Evolutionary conservation across 129 eudicot species (phyloP).

Genomic region (Silybum marianum): DNA sequence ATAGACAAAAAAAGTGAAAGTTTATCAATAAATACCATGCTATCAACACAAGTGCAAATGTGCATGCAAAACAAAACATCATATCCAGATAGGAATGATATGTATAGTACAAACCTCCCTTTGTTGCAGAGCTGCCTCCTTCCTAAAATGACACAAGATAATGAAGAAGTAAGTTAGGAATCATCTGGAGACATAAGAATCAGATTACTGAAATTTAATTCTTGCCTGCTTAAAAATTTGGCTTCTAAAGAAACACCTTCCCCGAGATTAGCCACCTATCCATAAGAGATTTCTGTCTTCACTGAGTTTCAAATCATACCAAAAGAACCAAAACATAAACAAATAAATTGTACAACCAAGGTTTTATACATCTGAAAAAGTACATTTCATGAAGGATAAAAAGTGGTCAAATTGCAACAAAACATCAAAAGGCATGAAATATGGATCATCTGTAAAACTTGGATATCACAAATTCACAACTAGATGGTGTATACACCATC

Average conservation of each 20-base stretch:
- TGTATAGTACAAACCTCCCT: constrained; percentile 61
- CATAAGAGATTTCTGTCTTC: constrained; percentile 16
- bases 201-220: constrained; percentile 12
- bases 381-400: not conserved
- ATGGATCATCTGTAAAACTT: not conserved
- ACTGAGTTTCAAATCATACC: constrained; percentile 16
- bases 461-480: not conserved
- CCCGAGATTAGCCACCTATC: constrained; percentile 79
- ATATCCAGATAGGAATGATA: not conserved
- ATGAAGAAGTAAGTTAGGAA: constrained; percentile 10
- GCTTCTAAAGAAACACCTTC: constrained; percentile 94
- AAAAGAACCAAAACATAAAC: not conserved
- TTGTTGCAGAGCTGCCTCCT: constrained; percentile 84
- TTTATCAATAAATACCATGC: not conserved
- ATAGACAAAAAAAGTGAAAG: not conserved
- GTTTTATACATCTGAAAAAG: not conserved
- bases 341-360: constrained; percentile 3
- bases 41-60: not conserved
- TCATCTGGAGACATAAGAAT: not conserved
- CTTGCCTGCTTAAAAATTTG: constrained; percentile 91
- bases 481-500: too few relatives aligned
- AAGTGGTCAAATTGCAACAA: constrained; percentile 9
- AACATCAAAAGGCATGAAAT: constrained; percentile 15
- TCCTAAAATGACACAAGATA: constrained; percentile 44
- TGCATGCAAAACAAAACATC: not conserved